phyloP scores from a whole-genome alignment of 495 filamentous ascomycete genomes.

The Aspergillus leporis region DNA sequence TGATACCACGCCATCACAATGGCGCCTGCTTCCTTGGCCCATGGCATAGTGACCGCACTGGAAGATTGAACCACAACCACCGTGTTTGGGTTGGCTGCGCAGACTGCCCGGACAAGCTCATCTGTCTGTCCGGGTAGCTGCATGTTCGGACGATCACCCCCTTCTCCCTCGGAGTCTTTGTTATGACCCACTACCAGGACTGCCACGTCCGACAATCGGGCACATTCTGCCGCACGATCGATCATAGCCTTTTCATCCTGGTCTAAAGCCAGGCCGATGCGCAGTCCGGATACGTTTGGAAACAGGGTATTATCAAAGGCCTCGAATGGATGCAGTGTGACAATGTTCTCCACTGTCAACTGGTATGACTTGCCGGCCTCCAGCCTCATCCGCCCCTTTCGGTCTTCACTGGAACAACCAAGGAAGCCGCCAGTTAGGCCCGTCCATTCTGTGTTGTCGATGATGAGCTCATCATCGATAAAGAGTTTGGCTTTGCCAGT shows the following conservation, averaged over 20 bases:
- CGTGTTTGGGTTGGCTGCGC: background rate
- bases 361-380: background rate
- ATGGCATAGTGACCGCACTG: slow-evolving; percentile 63
- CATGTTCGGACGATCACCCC: slow-evolving; percentile 3
- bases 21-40: slow-evolving; percentile 62
- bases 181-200: slow-evolving; percentile 9
- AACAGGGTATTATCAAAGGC: background rate
- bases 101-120: background rate
- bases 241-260: background rate
- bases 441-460: background rate
- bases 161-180: slow-evolving; percentile 12
- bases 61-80: slow-evolving; percentile 8
- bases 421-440: background rate
- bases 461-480: background rate
- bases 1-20: slow-evolving; percentile 66
- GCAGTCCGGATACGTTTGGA: background rate
- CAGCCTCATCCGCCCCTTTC: background rate
- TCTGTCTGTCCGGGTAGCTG: slow-evolving; percentile 6
- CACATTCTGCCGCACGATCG: slow-evolving; percentile 4
- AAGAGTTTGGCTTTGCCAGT: background rate
- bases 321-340: background rate
- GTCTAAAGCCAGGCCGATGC: slow-evolving; percentile 1
- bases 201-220: background rate
- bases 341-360: background rate
- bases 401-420: background rate